Conservation (phyloP, 495 filamentous ascomycete genomes). For the Thermothielavioides terrestris region DNA sequence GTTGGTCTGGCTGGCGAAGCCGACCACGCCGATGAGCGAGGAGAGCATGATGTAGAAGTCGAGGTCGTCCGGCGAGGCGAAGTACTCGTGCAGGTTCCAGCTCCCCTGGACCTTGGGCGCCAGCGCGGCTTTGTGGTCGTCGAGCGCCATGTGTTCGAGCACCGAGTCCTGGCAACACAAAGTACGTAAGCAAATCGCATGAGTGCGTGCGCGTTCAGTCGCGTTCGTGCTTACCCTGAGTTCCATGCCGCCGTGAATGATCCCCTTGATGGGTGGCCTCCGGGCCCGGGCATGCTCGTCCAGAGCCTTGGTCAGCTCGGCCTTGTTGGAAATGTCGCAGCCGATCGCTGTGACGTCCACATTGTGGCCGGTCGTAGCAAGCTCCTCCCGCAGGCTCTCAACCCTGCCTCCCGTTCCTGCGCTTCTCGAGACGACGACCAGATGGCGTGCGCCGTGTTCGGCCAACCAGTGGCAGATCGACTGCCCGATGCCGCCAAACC, state of each 20-base stretch:
- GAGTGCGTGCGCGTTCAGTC: not conserved
- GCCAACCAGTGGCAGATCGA: constrained; percentile 52
- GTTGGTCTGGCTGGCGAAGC: constrained; percentile 38
- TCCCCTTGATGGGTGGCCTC: constrained; percentile 34
- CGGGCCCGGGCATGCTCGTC: constrained; percentile 23
- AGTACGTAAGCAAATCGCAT: not conserved
- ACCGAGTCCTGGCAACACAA: constrained; percentile 26
- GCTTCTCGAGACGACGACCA: constrained; percentile 51
- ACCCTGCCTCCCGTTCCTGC: constrained; percentile 31
- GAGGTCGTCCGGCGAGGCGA: constrained; percentile 20
- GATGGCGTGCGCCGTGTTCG: constrained; percentile 45
- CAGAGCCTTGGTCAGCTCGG: constrained; percentile 25
- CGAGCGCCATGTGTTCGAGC: constrained; percentile 40
- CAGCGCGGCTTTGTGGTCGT: constrained; percentile 33
- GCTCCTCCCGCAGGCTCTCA: constrained; percentile 24
- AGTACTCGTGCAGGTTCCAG: constrained; percentile 42
- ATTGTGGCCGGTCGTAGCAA: constrained; percentile 30
- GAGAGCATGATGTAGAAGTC: constrained; percentile 51
- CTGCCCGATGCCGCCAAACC: constrained; percentile 55
- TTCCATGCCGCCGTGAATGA: constrained; percentile 48
- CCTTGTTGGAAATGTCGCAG: constrained; percentile 35
- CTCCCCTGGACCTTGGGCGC: constrained; percentile 43
- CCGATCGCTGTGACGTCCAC: constrained; percentile 30
- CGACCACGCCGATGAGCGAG: constrained; percentile 36
- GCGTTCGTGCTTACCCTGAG: constrained; percentile 29